phyloP scores from a whole-genome alignment of 2,329 filamentous ascomycete genomes.

The Emmonsia crescens region DNA sequence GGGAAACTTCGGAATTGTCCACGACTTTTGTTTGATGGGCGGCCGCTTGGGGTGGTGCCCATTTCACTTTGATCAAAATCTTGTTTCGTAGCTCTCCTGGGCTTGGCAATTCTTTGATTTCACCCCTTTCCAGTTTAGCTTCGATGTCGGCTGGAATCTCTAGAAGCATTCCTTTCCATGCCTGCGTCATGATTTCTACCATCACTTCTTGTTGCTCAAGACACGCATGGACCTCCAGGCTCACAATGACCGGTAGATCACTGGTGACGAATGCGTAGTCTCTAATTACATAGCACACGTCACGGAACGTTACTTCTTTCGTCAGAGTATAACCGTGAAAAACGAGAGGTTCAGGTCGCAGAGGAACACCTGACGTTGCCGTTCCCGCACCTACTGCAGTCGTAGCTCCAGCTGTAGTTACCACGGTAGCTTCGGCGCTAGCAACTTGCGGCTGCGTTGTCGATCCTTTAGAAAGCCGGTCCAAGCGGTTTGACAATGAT shows the following conservation, averaged over 20 bases:
- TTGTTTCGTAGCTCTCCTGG: conserved; percentile 64
- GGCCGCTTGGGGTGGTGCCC: conserved; percentile 39
- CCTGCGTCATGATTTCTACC: conserved; percentile 86
- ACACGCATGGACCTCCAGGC: conserved; percentile 80
- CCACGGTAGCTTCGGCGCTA: background rate
- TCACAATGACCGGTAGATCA: conserved; percentile 77
- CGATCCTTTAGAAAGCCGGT: conserved; percentile 4
- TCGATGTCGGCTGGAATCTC: conserved; percentile 49
- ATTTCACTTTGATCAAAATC: conserved; percentile 76
- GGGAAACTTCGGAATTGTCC: conserved; percentile 12
- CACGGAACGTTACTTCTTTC: conserved; percentile 72
- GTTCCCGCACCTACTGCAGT: conserved; percentile 13
- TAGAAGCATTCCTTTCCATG: conserved; percentile 67
- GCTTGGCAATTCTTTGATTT: conserved; percentile 45
- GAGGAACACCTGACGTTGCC: background rate
- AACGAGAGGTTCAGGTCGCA: conserved; percentile 59
- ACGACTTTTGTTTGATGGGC: conserved; percentile 16
- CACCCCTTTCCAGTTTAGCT: conserved; percentile 35
- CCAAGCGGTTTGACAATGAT: conserved; percentile 12
- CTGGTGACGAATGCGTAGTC: conserved; percentile 67
- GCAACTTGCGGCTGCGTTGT: background rate
- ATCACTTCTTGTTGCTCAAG: conserved; percentile 78
- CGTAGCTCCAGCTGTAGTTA: conserved; percentile 19
- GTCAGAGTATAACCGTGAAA: conserved; percentile 82
- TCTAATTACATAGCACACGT: conserved; percentile 70